Conservation (phyloP, 129 eudicot genomes). For the Arctium lappa region DNA sequence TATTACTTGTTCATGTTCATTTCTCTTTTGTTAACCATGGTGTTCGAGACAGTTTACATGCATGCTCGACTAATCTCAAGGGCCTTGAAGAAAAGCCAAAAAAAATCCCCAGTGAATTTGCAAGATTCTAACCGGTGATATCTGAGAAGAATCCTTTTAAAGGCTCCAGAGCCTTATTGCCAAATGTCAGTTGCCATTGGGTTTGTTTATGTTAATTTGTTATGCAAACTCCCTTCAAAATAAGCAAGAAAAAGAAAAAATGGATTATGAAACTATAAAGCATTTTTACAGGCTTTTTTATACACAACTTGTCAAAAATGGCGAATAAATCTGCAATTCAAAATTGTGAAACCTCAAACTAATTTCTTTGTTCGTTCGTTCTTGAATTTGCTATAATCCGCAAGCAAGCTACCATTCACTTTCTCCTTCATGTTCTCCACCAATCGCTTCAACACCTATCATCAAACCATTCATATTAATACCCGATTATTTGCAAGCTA, state of each 20-base stretch:
- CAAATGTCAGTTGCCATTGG: no score
- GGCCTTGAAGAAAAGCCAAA: no score
- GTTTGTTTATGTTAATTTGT: neutral
- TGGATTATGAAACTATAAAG: neutral
- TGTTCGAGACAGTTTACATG: no score
- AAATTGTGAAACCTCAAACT: slow-evolving; percentile 26
- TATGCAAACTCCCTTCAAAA: neutral
- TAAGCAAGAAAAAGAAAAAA: no score
- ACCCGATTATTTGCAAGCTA: neutral
- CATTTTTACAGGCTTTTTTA: slow-evolving; percentile 11
- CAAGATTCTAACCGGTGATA: no score
- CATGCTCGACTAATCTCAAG: no score
- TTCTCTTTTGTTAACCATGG: no score
- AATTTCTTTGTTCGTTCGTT: slow-evolving; percentile 41
- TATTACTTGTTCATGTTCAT: no score
- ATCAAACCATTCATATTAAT: neutral
- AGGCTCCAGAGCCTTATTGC: no score
- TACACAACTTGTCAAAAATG: slow-evolving; percentile 20
- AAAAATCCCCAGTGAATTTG: no score
- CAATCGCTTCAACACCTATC: slow-evolving; percentile 63
- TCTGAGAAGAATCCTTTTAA: no score
- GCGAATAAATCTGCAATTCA: neutral
- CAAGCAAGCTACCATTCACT: slow-evolving; percentile 76
- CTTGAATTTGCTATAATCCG: slow-evolving; percentile 68
- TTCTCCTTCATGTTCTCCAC: slow-evolving; percentile 87